Evolutionary conservation across 2,329 filamentous ascomycete genomes (phyloP), one percentile per base, ranked within the genome.

Genomic region (Paraphaeosphaeria minitans): DNA sequence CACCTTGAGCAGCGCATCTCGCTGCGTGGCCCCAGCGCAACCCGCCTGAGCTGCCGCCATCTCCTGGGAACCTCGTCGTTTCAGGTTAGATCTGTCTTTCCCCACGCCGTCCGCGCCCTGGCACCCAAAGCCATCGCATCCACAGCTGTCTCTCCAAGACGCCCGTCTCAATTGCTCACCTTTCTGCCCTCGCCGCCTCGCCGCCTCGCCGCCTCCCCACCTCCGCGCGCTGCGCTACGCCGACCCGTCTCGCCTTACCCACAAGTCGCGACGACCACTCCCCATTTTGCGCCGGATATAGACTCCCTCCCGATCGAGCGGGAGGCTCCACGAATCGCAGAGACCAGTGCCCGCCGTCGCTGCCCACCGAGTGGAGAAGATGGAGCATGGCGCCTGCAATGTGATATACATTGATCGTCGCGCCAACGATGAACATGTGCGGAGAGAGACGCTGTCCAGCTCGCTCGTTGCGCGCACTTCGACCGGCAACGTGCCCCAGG

Each of bases 301-400:
- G 62, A 54, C 55, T 52, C 39, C 67, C 65, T 67, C 64, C 67
- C 66, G 61, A 70, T 57, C 66, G 69, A 58, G 68, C 69, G 68
- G 67, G 68, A 73, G 64, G 66, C 60, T 66, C 64, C 62, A 66
- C 64, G 54, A 57, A 63, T 54, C 58, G 63, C 63, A 62, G 56
- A 61, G 71, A 70, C 68, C 71, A 71, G 66, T 60, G 49, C 53
- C 46, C 56, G 62, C 72, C 71, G 69, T 72, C 71, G 66, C 70
- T 68, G 68, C 62, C 64, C 63, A 59, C 62, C 52, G 60, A 61
- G 66, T 65, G 70, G 69, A 71, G 68, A 75, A 64, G 53, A 80
- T 80, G 78, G 76, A 79, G 58, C 76, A 78, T 76, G 77, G 76
- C 66, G 72, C 75, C 58, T 79, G 77, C 70, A 78, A 79, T 68